Conservation (phyloP, 2,329 filamentous ascomycete species). For the Aspergillus alliaceus region DNA sequence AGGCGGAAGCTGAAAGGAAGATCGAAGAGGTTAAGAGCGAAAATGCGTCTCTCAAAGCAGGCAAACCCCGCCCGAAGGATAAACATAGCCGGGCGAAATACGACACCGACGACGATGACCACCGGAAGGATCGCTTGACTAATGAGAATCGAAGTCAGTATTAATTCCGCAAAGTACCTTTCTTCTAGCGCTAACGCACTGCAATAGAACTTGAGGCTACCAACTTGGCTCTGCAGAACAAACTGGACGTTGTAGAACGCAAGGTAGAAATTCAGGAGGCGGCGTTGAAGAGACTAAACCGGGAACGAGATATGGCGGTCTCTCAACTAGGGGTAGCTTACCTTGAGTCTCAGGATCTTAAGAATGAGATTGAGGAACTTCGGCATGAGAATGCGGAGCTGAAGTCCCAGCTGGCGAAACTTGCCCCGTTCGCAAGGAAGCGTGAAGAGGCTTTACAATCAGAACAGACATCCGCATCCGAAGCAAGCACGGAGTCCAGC, state of each 20-base stretch:
- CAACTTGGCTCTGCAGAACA: conserved; percentile 55
- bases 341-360: conserved; percentile 50
- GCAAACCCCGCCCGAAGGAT: conserved; percentile 38
- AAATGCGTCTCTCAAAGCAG: conserved; percentile 51
- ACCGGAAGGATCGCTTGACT: conserved; percentile 33
- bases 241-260: conserved; percentile 56
- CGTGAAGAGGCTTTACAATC: conserved; percentile 31
- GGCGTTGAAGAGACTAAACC: conserved; percentile 53
- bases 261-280: conserved; percentile 56
- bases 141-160: conserved; percentile 42
- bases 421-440: conserved; percentile 20
- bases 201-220: conserved; percentile 50
- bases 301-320: conserved; percentile 60
- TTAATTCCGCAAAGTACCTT: conserved; percentile 16
- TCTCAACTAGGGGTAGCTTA: conserved; percentile 58
- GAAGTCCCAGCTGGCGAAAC: conserved; percentile 33
- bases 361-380: conserved; percentile 39
- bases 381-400: conserved; percentile 41
- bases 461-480: conserved; percentile 24
- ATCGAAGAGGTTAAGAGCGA: conserved; percentile 54
- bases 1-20: conserved; percentile 50
- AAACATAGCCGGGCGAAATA: conserved; percentile 35
- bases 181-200: conserved; percentile 20
- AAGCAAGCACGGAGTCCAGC: conserved; percentile 31
- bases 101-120: conserved; percentile 48